phyloP scores from a whole-genome alignment of 306 rosid genomes.

The Prunus campanulata region DNA sequence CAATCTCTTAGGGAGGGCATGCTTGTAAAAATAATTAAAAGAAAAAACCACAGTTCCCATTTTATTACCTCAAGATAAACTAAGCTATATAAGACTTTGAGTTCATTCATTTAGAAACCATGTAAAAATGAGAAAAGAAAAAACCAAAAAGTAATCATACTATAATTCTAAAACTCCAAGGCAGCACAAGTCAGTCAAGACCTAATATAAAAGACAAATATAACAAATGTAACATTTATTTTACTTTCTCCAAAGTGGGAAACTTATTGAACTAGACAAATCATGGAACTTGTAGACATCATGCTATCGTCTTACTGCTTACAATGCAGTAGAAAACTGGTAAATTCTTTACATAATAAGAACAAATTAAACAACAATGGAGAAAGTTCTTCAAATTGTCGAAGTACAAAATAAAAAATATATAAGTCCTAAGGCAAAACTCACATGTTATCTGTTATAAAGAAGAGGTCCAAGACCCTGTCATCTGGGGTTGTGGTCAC shows the following conservation, averaged over 20 bases:
- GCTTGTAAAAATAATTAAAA: background rate
- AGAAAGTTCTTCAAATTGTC: background rate
- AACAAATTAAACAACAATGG: background rate
- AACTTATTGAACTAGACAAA: background rate
- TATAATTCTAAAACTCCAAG: background rate
- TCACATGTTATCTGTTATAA: conserved; percentile 71
- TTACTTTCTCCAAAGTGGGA: background rate
- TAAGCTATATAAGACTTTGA: background rate
- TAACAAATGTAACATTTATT: background rate
- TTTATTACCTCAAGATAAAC: background rate
- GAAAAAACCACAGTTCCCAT: background rate
- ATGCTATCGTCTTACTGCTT: background rate
- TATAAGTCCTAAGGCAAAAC: conserved; percentile 12
- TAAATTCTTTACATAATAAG: background rate
- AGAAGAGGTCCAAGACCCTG: conserved; percentile 77
- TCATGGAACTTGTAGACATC: background rate
- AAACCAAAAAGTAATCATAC: background rate
- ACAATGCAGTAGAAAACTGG: conserved; percentile 1
- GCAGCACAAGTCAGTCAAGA: conserved; percentile 4
- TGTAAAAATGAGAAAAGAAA: background rate
- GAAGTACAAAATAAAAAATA: background rate
- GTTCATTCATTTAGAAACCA: background rate
- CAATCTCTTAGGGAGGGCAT: background rate
- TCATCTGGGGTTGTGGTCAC: conserved; percentile 80
- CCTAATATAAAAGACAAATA: background rate